Evolutionary conservation across 75 land plant genomes (phyloP).

Genomic region (Sequoia sempervirens): DNA sequence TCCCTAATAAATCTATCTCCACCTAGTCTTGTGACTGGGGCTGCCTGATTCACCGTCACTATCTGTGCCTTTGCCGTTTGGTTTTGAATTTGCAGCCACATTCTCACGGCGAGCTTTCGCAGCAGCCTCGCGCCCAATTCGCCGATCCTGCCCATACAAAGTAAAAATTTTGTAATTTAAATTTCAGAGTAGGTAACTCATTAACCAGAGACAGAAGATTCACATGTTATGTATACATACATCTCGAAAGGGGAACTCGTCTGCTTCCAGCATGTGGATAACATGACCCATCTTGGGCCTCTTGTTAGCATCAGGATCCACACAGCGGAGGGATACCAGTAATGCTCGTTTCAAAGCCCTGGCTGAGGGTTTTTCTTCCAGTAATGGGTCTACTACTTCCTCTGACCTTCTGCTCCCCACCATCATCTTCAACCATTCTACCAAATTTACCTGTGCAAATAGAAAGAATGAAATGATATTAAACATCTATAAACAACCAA

Average conservation of each 20-base stretch:
- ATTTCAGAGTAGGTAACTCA: not conserved
- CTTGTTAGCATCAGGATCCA: slow-evolving; percentile 67
- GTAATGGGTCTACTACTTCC: slow-evolving; percentile 59
- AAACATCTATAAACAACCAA: not conserved
- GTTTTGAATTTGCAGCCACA: not conserved
- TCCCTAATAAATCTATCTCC: not conserved
- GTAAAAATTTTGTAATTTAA: not conserved
- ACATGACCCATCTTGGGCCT: slow-evolving; percentile 77
- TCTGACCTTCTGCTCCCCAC: slow-evolving; percentile 61
- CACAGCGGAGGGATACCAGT: slow-evolving; percentile 61
- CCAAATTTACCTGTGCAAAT: slow-evolving; percentile 59
- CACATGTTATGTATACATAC: slow-evolving; percentile 15
- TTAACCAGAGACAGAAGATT: not conserved
- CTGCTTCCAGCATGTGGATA: slow-evolving; percentile 75
- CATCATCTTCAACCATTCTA: slow-evolving; percentile 81
- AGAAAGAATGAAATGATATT: not conserved
- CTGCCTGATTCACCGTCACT: slow-evolving; percentile 6
- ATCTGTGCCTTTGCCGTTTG: slow-evolving; percentile 6
- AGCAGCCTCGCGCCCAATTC: slow-evolving; percentile 8
- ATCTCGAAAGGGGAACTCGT: slow-evolving; percentile 58
- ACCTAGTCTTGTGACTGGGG: slow-evolving; percentile 10
- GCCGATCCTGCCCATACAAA: not conserved
- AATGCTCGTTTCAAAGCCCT: slow-evolving; percentile 61
- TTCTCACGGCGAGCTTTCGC: slow-evolving; percentile 5
- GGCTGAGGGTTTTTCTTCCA: slow-evolving; percentile 57